Conservation (phyloP, 2,329 filamentous ascomycete species). For the Scopulariopsis brevicaulis region DNA sequence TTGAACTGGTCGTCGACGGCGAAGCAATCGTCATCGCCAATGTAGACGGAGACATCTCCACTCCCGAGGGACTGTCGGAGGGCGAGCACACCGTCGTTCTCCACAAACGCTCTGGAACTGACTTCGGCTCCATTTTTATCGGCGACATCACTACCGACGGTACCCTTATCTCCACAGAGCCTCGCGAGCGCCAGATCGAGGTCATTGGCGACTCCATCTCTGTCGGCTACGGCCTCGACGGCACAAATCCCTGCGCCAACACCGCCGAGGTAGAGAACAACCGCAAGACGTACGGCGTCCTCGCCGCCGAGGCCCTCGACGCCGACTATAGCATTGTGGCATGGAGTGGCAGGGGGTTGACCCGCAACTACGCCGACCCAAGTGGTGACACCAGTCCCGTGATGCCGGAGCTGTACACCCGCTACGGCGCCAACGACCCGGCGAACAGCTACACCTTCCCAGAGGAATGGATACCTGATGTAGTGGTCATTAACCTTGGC, state of each 20-base stretch:
- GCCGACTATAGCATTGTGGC: constrained; percentile 30
- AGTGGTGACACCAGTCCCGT: constrained; percentile 17
- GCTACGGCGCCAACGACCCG: constrained; percentile 27
- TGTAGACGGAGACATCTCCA: constrained; percentile 16
- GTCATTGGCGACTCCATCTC: constrained; percentile 32
- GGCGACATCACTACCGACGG: constrained; percentile 14
- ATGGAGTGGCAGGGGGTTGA: constrained; percentile 30
- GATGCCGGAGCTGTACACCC: constrained; percentile 27
- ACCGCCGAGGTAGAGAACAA: constrained; percentile 24
- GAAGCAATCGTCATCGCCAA: constrained; percentile 14
- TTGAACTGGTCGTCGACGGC: constrained; percentile 21
- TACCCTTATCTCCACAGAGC: constrained; percentile 10
- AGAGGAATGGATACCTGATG: constrained; percentile 14
- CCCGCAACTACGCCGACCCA: constrained; percentile 22
- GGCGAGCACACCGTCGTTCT: constrained; percentile 23
- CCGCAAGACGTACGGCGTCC: constrained; percentile 27
- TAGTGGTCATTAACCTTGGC: constrained; percentile 29
- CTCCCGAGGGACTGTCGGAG: constrained; percentile 16
- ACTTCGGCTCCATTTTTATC: constrained; percentile 13
- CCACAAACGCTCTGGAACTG: constrained; percentile 25
- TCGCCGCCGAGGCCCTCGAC: constrained; percentile 24
- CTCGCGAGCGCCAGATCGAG: constrained; percentile 23
- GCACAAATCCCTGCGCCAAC: constrained; percentile 24
- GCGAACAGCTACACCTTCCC: constrained; percentile 25
- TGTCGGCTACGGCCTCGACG: constrained; percentile 30